These are phyloP conservation scores for Protomyces lactucae-debilis DNA, from an alignment of 1,139 yeast species.

Conservation along the genomic window DNA sequence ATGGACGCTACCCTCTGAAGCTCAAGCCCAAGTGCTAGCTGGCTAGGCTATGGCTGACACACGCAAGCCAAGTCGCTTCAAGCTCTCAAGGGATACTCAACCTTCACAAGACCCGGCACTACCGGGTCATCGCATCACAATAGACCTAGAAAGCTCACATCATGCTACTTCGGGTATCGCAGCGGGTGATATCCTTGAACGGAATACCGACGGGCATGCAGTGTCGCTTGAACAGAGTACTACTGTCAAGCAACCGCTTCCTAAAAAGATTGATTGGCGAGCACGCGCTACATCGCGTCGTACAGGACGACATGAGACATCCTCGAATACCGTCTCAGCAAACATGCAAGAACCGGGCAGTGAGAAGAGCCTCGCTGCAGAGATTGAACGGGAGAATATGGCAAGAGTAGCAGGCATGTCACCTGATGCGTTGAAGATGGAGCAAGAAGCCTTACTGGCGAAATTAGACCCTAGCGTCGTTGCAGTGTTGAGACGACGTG, in stretches of 20 bases:
- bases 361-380: background rate
- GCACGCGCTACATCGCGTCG: background rate
- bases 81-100: background rate
- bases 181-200: background rate
- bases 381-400: constrained; percentile 14
- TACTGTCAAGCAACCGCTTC: background rate
- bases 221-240: no score
- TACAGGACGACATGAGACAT: background rate
- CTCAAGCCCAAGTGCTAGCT: background rate
- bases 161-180: background rate
- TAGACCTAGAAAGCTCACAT: background rate
- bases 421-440: background rate
- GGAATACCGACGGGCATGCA: background rate
- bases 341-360: background rate
- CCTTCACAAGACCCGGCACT: background rate
- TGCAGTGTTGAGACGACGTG: constrained; percentile 6
- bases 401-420: constrained; percentile 5
- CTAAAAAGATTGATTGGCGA: background rate
- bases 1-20: background rate
- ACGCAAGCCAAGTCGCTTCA: background rate
- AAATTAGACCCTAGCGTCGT: constrained; percentile 3
- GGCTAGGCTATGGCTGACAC: background rate
- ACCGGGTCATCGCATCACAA: background rate
- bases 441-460: background rate
- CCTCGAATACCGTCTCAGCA: no score